Conservation (phyloP, 345 rosid genomes). For the Boechera retrofracta region DNA sequence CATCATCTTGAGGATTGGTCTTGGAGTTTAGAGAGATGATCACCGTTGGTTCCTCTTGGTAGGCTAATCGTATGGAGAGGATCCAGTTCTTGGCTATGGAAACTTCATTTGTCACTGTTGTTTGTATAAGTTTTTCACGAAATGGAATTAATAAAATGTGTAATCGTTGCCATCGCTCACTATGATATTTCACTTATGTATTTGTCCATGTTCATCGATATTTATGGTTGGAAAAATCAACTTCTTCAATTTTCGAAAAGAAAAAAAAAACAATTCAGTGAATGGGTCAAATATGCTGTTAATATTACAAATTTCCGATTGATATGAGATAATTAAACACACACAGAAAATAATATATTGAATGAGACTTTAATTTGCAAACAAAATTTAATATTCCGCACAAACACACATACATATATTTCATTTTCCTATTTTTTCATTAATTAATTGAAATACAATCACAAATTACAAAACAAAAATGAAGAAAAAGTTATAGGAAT, state of each 20-base stretch:
- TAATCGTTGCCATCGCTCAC: slow-evolving; percentile 16
- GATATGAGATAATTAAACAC: neutral
- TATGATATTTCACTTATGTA: neutral
- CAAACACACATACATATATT: neutral
- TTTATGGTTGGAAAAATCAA: slow-evolving; percentile 9
- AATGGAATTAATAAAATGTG: neutral
- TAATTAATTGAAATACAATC: slow-evolving; percentile 19
- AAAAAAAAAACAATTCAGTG: neutral
- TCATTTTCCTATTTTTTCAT: slow-evolving; percentile 31
- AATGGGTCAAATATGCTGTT: slow-evolving; percentile 29
- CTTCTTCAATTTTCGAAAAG: slow-evolving; percentile 11
- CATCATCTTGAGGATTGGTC: slow-evolving; percentile 19
- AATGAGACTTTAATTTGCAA: neutral
- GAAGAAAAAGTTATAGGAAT: neutral
- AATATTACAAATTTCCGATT: neutral
- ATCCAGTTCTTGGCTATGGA: slow-evolving; percentile 38
- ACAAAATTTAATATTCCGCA: neutral
- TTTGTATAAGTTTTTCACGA: slow-evolving; percentile 25
- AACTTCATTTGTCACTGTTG: slow-evolving; percentile 40
- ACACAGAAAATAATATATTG: no score
- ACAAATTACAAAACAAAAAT: slow-evolving; percentile 28
- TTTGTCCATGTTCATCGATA: slow-evolving; percentile 15
- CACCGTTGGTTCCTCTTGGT: slow-evolving; percentile 27
- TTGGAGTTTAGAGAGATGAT: slow-evolving; percentile 34
- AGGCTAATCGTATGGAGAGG: slow-evolving; percentile 19